Conservation (phyloP, 371 early-diverging fungal genomes). For the Mucor plumbeus region DNA sequence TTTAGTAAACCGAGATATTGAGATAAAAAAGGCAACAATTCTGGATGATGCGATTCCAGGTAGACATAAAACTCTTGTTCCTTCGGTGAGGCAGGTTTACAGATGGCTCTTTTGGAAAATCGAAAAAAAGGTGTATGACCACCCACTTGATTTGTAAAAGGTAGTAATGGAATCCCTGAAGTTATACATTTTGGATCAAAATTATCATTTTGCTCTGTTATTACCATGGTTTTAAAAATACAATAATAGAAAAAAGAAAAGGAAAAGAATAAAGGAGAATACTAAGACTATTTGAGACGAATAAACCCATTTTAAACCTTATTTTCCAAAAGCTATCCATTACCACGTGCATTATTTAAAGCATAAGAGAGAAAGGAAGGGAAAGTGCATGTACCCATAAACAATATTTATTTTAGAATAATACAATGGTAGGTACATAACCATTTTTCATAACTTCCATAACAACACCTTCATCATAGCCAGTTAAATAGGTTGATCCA, state of each 20-base stretch:
- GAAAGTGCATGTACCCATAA: neutral
- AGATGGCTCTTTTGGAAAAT: slow-evolving; percentile 52
- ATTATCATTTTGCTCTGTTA: neutral
- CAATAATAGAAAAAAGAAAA: neutral
- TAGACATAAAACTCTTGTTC: slow-evolving; percentile 59
- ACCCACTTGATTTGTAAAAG: slow-evolving; percentile 51
- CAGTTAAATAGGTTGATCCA: slow-evolving; percentile 68
- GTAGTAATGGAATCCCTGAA: slow-evolving; percentile 32
- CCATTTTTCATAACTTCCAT: slow-evolving; percentile 69
- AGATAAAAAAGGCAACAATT: slow-evolving; percentile 39
- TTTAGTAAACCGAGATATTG: slow-evolving; percentile 42
- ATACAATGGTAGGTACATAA: slow-evolving; percentile 60
- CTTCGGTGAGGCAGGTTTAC: slow-evolving; percentile 70
- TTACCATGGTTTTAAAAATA: neutral
- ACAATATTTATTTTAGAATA: slow-evolving; percentile 37
- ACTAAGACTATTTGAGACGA: neutral
- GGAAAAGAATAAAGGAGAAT: neutral
- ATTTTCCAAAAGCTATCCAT: neutral
- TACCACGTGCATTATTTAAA: neutral
- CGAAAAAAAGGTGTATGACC: slow-evolving; percentile 55
- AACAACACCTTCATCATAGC: slow-evolving; percentile 65
- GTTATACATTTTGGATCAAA: slow-evolving; percentile 26
- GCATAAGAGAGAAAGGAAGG: neutral
- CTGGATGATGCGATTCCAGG: slow-evolving; percentile 32
- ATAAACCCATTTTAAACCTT: slow-evolving; percentile 1